Percentiles rank a stretch among this genome's conserved stretches.
These are phyloP conservation scores for Diaporthe sp. DNA, from an alignment of 2,329 filamentous ascomycete species.

Conservation along the genomic window DNA sequence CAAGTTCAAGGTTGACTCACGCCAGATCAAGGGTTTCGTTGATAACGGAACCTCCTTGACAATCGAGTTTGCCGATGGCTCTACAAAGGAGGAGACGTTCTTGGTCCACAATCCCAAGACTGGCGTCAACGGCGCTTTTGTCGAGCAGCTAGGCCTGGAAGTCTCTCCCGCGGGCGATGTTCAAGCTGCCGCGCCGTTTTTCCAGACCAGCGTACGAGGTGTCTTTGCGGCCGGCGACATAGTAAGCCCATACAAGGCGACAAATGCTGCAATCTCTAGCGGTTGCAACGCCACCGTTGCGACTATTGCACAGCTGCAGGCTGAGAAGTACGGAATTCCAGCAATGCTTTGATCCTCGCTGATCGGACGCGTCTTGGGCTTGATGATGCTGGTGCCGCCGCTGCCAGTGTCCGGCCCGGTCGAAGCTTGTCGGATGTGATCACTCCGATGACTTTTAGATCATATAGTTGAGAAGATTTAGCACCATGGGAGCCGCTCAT, in stretches of 20 bases:
- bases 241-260: neutral
- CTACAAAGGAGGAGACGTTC: neutral
- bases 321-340: neutral
- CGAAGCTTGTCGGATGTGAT: no score
- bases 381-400: no score
- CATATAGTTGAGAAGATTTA: no score
- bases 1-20: neutral
- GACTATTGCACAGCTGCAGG: neutral
- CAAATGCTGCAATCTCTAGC: neutral
- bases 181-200: neutral
- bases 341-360: neutral
- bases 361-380: no score
- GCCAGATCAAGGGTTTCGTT: neutral
- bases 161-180: neutral
- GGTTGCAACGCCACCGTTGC: neutral
- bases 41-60: neutral
- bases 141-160: neutral
- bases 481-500: no score
- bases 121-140: neutral
- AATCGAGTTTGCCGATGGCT: neutral
- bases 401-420: no score
- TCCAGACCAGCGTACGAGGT: neutral
- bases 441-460: no score
- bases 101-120: neutral
- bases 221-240: conserved; percentile 1